Percentiles rank a stretch among this genome's conserved stretches.
Evolutionary conservation across 108 stramenopile species (phyloP).

Genomic region (Nitzschia putrida): DNA sequence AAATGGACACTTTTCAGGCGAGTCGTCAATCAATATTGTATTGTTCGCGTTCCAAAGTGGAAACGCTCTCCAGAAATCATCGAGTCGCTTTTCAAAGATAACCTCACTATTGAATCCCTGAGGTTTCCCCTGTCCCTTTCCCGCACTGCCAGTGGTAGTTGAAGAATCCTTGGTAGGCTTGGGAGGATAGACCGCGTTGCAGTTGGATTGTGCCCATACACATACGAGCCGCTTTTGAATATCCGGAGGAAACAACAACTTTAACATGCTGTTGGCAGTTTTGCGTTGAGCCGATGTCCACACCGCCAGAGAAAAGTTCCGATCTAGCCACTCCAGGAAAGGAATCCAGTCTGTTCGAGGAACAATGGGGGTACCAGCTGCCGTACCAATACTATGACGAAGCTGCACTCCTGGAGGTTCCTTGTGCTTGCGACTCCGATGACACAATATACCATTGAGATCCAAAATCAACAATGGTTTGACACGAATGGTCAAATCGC

Average conservation of each 20-base stretch:
- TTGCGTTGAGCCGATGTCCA: conserved; percentile 80
- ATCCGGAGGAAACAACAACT: conserved; percentile 49
- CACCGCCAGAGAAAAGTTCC: conserved; percentile 68
- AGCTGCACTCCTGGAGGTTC: conserved; percentile 19
- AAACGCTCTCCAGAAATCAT: conserved; percentile 68
- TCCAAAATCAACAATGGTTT: conserved; percentile 77
- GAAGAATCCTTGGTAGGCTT: neutral
- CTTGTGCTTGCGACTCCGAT: conserved; percentile 53
- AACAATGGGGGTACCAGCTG: conserved; percentile 69
- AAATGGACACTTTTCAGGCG: conserved; percentile 70
- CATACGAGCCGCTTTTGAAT: conserved; percentile 60
- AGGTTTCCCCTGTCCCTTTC: neutral
- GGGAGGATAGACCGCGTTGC: conserved; percentile 3
- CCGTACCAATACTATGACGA: conserved; percentile 38
- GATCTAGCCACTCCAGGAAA: conserved; percentile 53
- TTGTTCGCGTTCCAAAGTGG: conserved; percentile 76
- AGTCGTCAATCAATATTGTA: conserved; percentile 81
- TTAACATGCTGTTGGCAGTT: conserved; percentile 59
- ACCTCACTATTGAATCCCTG: conserved; percentile 19
- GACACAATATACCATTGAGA: conserved; percentile 86
- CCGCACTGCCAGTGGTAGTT: neutral
- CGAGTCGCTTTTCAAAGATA: conserved; percentile 64
- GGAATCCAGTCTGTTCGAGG: conserved; percentile 53
- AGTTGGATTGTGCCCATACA: conserved; percentile 69
- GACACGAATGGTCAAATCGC: conserved; percentile 24